Evolutionary conservation across 768 basidiomycete species (phyloP).

Genomic region (Lentinula raphanica): DNA sequence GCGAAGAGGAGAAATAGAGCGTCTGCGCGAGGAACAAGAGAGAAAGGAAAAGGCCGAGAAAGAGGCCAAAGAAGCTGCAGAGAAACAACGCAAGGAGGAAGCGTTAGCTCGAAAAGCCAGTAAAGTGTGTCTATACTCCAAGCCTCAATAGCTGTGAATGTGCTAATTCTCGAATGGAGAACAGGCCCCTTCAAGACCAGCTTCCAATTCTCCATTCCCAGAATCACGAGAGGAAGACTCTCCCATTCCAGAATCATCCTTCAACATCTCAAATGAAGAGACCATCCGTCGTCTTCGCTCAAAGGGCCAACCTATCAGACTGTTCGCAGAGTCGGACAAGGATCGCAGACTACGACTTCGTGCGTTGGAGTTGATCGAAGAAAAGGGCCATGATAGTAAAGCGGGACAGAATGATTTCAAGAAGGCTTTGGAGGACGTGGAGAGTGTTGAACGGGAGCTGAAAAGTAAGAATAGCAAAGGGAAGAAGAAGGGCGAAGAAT

Average conservation of each 20-base stretch:
- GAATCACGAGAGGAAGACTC: conserved; percentile 31
- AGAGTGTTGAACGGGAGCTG: conserved; percentile 66
- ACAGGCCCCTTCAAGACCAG: conserved; percentile 36
- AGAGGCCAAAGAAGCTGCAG: conserved; percentile 28
- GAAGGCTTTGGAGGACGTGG: conserved; percentile 82
- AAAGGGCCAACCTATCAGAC: conserved; percentile 90
- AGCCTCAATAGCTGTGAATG: conserved; percentile 9
- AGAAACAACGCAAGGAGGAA: conserved; percentile 20
- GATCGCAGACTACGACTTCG: conserved; percentile 85
- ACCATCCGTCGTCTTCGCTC: conserved; percentile 81
- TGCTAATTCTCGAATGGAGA: conserved; percentile 42
- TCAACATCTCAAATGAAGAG: conserved; percentile 93
- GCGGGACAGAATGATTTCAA: conserved; percentile 95
- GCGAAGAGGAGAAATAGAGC: conserved; percentile 86
- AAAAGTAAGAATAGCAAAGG: conserved; percentile 54
- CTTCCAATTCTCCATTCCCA: conserved; percentile 33
- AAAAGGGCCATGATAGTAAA: conserved; percentile 72
- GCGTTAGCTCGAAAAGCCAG: conserved; percentile 16
- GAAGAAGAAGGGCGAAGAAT: conserved; percentile 62
- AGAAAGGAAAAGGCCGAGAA: conserved; percentile 29
- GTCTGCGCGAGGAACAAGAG: conserved; percentile 49
- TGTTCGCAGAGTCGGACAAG: conserved; percentile 95
- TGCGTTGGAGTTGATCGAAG: conserved; percentile 93
- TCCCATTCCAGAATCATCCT: conserved; percentile 42
- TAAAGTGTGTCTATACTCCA: conserved; percentile 38